phyloP scores from a whole-genome alignment of 108 stramenopile species.

The Mediolabrus comicus region DNA sequence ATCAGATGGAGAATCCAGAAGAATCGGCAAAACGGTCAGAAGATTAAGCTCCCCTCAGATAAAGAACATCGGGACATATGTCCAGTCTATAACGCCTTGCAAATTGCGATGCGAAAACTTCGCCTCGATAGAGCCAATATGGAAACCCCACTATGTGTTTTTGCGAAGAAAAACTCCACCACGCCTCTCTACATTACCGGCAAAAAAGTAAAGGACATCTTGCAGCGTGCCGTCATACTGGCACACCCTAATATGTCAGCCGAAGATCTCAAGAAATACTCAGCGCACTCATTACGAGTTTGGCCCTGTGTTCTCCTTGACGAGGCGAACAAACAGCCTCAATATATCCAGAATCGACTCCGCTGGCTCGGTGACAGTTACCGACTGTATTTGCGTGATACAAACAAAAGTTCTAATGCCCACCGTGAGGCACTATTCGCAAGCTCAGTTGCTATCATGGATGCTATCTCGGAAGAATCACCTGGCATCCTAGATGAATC shows the following conservation, averaged over 20 bases:
- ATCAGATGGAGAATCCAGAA: neutral
- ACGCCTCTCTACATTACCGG: neutral
- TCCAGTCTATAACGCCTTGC: neutral
- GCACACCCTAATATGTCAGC: too few species aligned
- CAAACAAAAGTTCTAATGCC: neutral
- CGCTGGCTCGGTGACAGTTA: neutral
- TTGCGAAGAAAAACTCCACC: neutral
- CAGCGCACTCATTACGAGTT: neutral
- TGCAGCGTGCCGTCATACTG: neutral
- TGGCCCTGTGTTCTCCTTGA: neutral
- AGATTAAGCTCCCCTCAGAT: neutral
- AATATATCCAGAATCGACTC: neutral
- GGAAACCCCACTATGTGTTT: neutral
- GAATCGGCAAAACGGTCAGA: neutral
- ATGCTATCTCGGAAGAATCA: too few species aligned
- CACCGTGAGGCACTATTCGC: neutral
- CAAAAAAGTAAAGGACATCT: neutral
- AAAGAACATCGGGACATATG: neutral
- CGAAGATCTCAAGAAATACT: neutral
- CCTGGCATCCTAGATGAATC: too few species aligned
- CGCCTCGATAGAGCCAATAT: neutral
- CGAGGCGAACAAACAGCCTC: neutral
- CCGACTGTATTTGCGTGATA: neutral
- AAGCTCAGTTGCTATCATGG: too few species aligned
- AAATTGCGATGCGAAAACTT: neutral